Evolutionary conservation across 1,284 basidiomycete species (phyloP).

Genomic region (Phellinidium pouzarii): DNA sequence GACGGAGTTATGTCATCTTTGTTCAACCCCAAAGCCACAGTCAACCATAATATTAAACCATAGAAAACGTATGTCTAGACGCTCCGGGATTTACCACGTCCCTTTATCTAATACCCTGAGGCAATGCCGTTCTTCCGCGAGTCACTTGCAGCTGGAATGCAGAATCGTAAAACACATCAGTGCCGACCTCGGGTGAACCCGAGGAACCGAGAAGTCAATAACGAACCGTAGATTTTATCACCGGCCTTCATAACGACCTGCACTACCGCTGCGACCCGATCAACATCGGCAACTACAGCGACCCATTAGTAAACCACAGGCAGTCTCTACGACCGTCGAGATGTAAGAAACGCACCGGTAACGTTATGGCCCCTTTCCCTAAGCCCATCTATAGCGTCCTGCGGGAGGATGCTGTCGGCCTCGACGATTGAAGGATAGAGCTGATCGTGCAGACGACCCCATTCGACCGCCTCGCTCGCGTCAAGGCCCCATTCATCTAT

Average conservation of each 20-base stretch:
- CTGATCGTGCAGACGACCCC: constrained; percentile 88
- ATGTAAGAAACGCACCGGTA: constrained; percentile 38
- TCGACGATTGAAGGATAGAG: constrained; percentile 65
- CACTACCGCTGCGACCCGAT: constrained; percentile 60
- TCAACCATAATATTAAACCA: too few relatives aligned
- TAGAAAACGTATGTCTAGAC: background rate
- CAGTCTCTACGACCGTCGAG: constrained; percentile 11
- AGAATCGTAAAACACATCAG: constrained; percentile 13
- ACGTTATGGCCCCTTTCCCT: constrained; percentile 65
- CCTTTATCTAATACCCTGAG: constrained; percentile 55
- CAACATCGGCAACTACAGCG: constrained; percentile 39
- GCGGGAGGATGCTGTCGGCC: constrained; percentile 57
- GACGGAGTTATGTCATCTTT: too few relatives aligned
- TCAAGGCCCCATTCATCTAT: constrained; percentile 76
- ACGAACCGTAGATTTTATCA: constrained; percentile 53
- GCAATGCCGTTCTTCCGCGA: constrained; percentile 81
- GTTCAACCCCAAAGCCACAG: too few relatives aligned
- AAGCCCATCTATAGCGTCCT: constrained; percentile 49
- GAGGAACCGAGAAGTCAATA: background rate
- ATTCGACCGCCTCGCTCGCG: constrained; percentile 75
- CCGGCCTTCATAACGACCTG: constrained; percentile 60
- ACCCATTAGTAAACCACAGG: background rate
- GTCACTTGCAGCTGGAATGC: constrained; percentile 64
- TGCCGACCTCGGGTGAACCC: constrained; percentile 6
- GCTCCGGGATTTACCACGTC: too few relatives aligned